Evolutionary conservation across 495 filamentous ascomycete genomes (phyloP), one percentile per base, ranked within the genome.

Genomic region (Neurospora sp.): DNA sequence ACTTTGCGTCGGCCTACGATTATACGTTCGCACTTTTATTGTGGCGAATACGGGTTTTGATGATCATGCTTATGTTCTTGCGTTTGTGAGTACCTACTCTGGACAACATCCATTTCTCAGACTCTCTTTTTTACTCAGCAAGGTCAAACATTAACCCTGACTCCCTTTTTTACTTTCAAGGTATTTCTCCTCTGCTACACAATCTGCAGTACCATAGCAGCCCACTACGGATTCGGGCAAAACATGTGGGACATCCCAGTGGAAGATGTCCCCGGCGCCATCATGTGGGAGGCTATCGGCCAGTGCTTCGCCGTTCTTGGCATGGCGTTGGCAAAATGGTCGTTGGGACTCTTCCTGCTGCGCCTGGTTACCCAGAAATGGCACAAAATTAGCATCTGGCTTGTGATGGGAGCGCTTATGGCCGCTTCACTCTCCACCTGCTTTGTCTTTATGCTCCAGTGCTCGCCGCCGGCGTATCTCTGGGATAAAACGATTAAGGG

Each of bases 371-470:
- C 76, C 40, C 53, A 75, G 20, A 46, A 40, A 1, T 83, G 81
- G 81, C 81, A 83, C 53, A 77, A 74, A 41, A 71, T 80, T 18
- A 75, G 72, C 12, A 75, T 81, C n/a, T 79, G 76, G 78, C 42
- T 69, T 2, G 78, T 77, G 9, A 76, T 75, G 27, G 69, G 69
- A 35, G 42, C 73, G 22, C 78, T 77, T 2, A 14, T n/a, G 38
- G 39, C 71, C 9, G 76, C 76, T 44, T 75, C 76, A 3, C 40
- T 37, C 53, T 66, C 53, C 27, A 27, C 35, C 53, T 66, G 53
- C 53, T 66, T 87, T 38, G 83, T 82, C 59, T 84, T 84, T 69
- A 80, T 87, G 68, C 82, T 85, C 73, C 87, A 88, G 76, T 85
- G 84, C 71, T 78, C 66, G 0, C 83, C 84, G 2, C 42, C 84